phyloP scores from a whole-genome alignment of 208 protist genomes.

The Histomonas meleagridis region DNA sequence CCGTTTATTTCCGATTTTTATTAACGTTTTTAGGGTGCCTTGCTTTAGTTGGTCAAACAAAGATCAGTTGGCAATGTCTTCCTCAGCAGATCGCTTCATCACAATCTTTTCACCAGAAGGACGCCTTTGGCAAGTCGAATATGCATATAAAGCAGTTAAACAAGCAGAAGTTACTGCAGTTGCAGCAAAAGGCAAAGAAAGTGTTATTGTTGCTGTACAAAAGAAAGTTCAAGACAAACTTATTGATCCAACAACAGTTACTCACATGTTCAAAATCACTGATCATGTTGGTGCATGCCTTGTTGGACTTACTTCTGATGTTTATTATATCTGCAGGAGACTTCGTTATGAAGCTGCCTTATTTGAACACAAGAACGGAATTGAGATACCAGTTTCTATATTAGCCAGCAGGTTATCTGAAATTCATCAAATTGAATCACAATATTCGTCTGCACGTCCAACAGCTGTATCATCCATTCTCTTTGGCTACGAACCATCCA shows the following conservation, averaged over 20 bases:
- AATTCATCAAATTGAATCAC: conserved; percentile 85
- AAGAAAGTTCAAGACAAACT: conserved; percentile 85
- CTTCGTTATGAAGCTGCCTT: conserved; percentile 76
- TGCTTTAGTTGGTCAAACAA: too few relatives aligned
- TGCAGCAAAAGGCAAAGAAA: conserved; percentile 79
- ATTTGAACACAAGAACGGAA: conserved; percentile 81
- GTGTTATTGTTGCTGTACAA: conserved; percentile 77
- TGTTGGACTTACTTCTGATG: conserved; percentile 38
- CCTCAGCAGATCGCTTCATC: conserved; percentile 75
- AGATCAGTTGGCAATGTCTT: too few relatives aligned
- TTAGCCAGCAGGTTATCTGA: conserved; percentile 86
- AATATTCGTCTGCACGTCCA: conserved; percentile 62
- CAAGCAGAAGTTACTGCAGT: conserved; percentile 79
- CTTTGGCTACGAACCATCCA: neutral
- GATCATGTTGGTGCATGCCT: conserved; percentile 34
- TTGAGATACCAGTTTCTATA: conserved; percentile 77
- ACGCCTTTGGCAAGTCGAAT: conserved; percentile 92
- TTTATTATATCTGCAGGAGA: conserved; percentile 38
- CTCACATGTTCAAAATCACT: conserved; percentile 80
- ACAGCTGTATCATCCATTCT: neutral
- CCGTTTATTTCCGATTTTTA: too few relatives aligned
- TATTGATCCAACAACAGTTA: conserved; percentile 78
- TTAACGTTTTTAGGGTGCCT: too few relatives aligned
- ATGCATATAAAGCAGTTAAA: conserved; percentile 92
- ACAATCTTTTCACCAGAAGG: conserved; percentile 95